These are phyloP conservation scores for Russula vinacea DNA, from an alignment of 768 basidiomycete species.

Conservation along the genomic window DNA sequence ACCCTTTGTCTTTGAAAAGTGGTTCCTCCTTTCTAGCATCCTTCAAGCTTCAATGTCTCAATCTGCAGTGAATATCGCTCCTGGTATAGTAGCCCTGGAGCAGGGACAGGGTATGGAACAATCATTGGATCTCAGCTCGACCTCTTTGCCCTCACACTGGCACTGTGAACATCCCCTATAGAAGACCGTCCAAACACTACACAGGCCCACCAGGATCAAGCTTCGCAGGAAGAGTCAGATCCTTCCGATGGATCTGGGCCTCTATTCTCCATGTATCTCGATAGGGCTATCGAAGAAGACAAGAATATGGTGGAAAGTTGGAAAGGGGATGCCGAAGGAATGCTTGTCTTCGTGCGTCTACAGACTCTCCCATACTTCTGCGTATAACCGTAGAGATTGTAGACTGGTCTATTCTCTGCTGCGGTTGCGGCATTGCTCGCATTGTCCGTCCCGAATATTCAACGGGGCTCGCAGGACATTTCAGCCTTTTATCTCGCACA, in stretches of 20 bases:
- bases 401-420: constrained; percentile 28
- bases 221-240: background rate
- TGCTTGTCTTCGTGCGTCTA: constrained; percentile 19
- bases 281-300: constrained; percentile 18
- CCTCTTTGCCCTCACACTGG: no score
- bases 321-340: constrained; percentile 24
- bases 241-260: constrained; percentile 9
- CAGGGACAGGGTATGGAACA: no score
- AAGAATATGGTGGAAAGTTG: constrained; percentile 18
- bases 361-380: background rate
- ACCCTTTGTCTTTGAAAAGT: no score
- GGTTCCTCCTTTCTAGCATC: no score
- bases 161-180: background rate
- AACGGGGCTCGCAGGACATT: constrained; percentile 1
- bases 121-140: no score
- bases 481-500: constrained; percentile 11
- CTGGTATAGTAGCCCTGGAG: no score
- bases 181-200: background rate
- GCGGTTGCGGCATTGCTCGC: constrained; percentile 22
- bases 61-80: no score
- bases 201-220: background rate
- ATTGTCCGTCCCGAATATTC: constrained; percentile 13
- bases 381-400: background rate
- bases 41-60: no score
- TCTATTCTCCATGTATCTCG: constrained; percentile 22